A percentile compares a stretch with the other conserved stretches of the same genome.
Evolutionary conservation across 805 yeast species (phyloP).

Genomic region (Yueomyces sp.): DNA sequence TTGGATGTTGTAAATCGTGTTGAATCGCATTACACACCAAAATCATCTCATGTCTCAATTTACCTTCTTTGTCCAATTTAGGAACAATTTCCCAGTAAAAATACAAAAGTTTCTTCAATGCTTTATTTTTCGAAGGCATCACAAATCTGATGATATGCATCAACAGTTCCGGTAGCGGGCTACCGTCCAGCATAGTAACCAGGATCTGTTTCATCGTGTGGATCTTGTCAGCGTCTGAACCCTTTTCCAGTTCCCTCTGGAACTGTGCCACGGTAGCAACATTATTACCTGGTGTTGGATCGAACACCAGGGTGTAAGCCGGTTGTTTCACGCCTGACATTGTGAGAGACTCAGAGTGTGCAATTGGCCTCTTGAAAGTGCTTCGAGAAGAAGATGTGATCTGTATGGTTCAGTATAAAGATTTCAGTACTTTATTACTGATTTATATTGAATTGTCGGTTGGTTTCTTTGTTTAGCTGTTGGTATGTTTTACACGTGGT

Average conservation of each 20-base stretch:
- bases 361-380: too few species aligned
- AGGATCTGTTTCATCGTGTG: slow-evolving; percentile 83
- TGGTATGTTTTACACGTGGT: too few species aligned
- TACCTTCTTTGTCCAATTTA: slow-evolving; percentile 75
- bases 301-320: slow-evolving; percentile 72
- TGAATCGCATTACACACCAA: slow-evolving; percentile 96
- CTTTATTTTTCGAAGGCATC: slow-evolving; percentile 89
- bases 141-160: slow-evolving; percentile 96
- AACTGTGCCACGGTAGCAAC: slow-evolving; percentile 56
- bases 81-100: slow-evolving; percentile 98
- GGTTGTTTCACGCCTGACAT: slow-evolving; percentile 11
- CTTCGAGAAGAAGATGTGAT: too few species aligned
- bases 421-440: too few species aligned
- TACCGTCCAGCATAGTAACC: slow-evolving; percentile 81
- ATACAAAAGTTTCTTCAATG: slow-evolving; percentile 80
- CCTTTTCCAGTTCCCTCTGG: slow-evolving; percentile 69
- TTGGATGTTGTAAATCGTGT: slow-evolving; percentile 95
- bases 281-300: slow-evolving; percentile 53
- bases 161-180: slow-evolving; percentile 79
- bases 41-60: slow-evolving; percentile 96
- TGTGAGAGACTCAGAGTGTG: not conserved
- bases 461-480: too few species aligned
- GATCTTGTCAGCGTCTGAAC: slow-evolving; percentile 76
- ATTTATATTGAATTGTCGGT: too few species aligned
- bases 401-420: too few species aligned